phyloP scores from a whole-genome alignment of 306 rosid genomes.

The Arachis hypogaea region DNA sequence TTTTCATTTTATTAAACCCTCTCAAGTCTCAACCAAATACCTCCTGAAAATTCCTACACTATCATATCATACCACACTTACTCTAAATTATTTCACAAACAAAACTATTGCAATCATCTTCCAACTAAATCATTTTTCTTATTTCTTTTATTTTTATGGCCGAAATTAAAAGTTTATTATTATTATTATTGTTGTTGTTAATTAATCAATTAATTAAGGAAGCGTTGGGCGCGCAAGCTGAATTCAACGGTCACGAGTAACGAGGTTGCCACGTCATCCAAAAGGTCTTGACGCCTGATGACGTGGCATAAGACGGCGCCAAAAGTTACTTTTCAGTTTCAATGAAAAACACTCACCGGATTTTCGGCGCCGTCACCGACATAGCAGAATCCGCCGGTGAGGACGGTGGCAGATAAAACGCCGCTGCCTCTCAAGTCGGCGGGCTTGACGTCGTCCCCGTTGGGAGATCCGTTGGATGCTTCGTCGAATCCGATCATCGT shows the following conservation, averaged over 20 bases:
- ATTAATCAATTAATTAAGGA: not conserved
- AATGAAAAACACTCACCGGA: conserved; percentile 54
- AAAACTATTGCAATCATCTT: not conserved
- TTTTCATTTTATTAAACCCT: not conserved
- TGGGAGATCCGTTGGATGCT: not conserved
- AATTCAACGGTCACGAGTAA: not conserved
- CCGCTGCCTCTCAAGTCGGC: not conserved
- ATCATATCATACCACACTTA: too few species aligned
- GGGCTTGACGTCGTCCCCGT: conserved; percentile 23
- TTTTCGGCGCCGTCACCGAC: conserved; percentile 37
- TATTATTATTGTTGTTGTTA: not conserved
- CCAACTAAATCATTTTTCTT: not conserved
- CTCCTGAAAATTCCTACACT: not conserved
- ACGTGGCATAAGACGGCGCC: conserved; percentile 33
- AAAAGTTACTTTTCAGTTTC: conserved; percentile 6
- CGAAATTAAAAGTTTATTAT: not conserved
- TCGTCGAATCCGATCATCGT: not conserved
- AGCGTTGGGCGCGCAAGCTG: not conserved
- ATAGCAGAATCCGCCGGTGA: conserved; percentile 9
- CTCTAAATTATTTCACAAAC: not conserved
- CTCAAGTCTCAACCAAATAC: not conserved
- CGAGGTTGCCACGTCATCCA: conserved; percentile 26
- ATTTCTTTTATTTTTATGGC: not conserved
- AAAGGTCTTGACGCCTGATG: not conserved
- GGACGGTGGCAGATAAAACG: not conserved